A percentile compares a stretch with the other conserved stretches of the same genome.
Conservation (phyloP, 495 filamentous ascomycete genomes). For the Aspergillus incahuasiensis region DNA sequence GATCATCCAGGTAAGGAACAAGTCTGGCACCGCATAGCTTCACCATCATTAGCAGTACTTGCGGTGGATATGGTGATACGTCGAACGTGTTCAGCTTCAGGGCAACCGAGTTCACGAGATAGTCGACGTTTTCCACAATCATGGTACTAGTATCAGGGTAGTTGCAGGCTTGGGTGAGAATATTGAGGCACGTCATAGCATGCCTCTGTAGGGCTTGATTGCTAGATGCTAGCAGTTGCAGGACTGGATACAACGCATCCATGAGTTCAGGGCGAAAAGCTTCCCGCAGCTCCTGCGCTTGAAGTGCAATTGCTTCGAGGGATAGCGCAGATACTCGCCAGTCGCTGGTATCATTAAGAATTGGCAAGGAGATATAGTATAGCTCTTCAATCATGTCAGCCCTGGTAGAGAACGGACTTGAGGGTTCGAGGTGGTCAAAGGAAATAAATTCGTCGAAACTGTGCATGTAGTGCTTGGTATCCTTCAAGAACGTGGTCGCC, state of each 20-base stretch:
- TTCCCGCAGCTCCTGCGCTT: conserved; percentile 58
- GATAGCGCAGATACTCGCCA: conserved; percentile 69
- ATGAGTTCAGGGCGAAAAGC: conserved; percentile 82
- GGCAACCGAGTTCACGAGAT: conserved; percentile 89
- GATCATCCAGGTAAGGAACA: conserved; percentile 86
- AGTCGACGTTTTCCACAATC: conserved; percentile 90
- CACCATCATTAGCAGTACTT: conserved; percentile 93
- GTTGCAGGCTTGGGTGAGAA: conserved; percentile 67
- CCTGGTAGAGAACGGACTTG: conserved; percentile 36
- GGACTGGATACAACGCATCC: conserved; percentile 84
- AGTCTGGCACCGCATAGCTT: conserved; percentile 75
- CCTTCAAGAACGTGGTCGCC: conserved; percentile 62
- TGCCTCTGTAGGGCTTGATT: conserved; percentile 67
- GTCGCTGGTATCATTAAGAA: conserved; percentile 56
- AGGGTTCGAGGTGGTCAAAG: conserved; percentile 34
- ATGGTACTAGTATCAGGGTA: conserved; percentile 72
- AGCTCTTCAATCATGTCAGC: conserved; percentile 67
- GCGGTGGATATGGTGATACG: conserved; percentile 82
- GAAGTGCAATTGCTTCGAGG: conserved; percentile 68
- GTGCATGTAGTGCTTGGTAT: conserved; percentile 38
- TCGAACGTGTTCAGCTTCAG: conserved; percentile 88
- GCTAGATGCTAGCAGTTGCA: conserved; percentile 77
- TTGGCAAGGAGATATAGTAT: conserved; percentile 67
- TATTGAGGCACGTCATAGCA: conserved; percentile 78
- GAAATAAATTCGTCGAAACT: conserved; percentile 64